phyloP scores from a whole-genome alignment of 2,329 filamentous ascomycete genomes.

The Exserohilum rostratum region DNA sequence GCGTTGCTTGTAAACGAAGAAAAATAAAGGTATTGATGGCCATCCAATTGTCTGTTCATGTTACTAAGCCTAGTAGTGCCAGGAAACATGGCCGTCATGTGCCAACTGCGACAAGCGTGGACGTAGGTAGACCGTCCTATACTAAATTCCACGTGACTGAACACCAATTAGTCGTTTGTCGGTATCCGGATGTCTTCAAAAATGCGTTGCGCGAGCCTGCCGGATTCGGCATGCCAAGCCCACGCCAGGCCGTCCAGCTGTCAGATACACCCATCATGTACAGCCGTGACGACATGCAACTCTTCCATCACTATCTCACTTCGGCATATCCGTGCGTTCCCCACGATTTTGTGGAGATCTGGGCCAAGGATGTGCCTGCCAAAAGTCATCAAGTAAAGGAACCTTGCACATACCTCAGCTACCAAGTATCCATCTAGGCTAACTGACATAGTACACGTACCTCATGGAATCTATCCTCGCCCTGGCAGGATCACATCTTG shows the following conservation, averaged over 20 bases:
- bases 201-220: slow-evolving; percentile 21
- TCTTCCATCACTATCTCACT: slow-evolving; percentile 61
- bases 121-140: slow-evolving; percentile 2
- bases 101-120: slow-evolving; percentile 47
- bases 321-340: slow-evolving; percentile 45
- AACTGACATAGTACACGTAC: slow-evolving; percentile 24
- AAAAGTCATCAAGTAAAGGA: slow-evolving; percentile 23
- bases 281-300: slow-evolving; percentile 55
- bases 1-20: slow-evolving; percentile 68
- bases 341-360: slow-evolving; percentile 17
- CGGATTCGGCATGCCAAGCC: slow-evolving; percentile 15
- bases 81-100: slow-evolving; percentile 49
- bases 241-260: slow-evolving; percentile 19
- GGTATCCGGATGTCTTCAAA: slow-evolving; percentile 38
- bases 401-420: background rate
- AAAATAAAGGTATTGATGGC: slow-evolving; percentile 67
- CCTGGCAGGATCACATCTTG: slow-evolving; percentile 32
- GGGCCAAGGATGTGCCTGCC: slow-evolving; percentile 23
- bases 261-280: slow-evolving; percentile 39
- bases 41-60: background rate
- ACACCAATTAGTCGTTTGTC: slow-evolving; percentile 27
- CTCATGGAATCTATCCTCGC: slow-evolving; percentile 34
- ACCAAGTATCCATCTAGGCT: slow-evolving; percentile 1
- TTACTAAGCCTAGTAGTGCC: slow-evolving; percentile 32
- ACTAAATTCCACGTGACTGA: background rate